Conservation (phyloP, 1,139 yeast species). For the Magnusiomyces tetraspermus region DNA sequence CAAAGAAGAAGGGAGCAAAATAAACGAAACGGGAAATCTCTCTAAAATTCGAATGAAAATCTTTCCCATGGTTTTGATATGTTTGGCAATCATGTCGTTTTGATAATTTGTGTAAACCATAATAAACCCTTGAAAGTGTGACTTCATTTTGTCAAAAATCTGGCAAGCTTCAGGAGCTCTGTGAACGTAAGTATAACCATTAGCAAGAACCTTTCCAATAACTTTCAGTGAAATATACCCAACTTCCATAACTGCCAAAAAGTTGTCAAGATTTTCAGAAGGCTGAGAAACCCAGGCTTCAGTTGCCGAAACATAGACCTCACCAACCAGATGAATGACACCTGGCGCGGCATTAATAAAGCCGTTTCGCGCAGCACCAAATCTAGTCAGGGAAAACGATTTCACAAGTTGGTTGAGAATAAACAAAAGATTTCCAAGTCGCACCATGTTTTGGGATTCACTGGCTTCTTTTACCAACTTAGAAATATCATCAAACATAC, state of each 20-base stretch:
- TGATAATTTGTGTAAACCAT: slow-evolving; percentile 40
- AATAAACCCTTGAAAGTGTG: slow-evolving; percentile 52
- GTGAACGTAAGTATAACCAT: slow-evolving; percentile 66
- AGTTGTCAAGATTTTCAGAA: slow-evolving; percentile 17
- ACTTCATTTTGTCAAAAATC: slow-evolving; percentile 48
- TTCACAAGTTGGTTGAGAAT: slow-evolving; percentile 73
- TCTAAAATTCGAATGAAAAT: slow-evolving; percentile 50
- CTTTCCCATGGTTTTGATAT: slow-evolving; percentile 67
- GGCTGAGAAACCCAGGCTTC: slow-evolving; percentile 46
- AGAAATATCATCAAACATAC: slow-evolving; percentile 56
- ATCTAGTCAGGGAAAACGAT: slow-evolving; percentile 59
- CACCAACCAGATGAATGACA: slow-evolving; percentile 49
- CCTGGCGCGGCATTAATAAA: slow-evolving; percentile 64
- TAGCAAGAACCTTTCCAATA: slow-evolving; percentile 62
- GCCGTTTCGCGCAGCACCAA: slow-evolving; percentile 73
- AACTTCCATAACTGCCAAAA: slow-evolving; percentile 45
- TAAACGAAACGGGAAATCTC: slow-evolving; percentile 60
- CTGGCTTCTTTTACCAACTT: slow-evolving; percentile 38
- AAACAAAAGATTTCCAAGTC: slow-evolving; percentile 52
- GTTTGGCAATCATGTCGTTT: slow-evolving; percentile 56
- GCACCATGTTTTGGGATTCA: slow-evolving; percentile 38
- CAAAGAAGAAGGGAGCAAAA: slow-evolving; percentile 55
- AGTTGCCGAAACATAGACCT: slow-evolving; percentile 51
- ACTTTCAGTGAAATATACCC: slow-evolving; percentile 72
- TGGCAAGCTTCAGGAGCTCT: slow-evolving; percentile 49